Percentiles rank a stretch among this genome's conserved stretches.
Conservation (phyloP, 352 stramenopile species). For the Pythium rishiriense region DNA sequence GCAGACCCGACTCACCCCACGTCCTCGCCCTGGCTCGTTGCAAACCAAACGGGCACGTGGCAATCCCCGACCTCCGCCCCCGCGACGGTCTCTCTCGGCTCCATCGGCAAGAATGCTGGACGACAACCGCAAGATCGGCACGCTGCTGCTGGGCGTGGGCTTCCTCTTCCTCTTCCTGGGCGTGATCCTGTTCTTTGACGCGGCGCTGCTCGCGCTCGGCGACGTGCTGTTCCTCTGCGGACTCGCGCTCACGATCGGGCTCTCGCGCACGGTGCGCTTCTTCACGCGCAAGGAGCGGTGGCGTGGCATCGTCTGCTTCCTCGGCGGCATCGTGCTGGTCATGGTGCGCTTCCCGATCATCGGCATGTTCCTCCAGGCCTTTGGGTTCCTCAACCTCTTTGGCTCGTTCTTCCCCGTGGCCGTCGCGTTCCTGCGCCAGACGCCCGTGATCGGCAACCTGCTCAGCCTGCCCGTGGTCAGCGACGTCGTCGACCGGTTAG, state of each 20-base stretch:
- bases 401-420: conserved; percentile 96
- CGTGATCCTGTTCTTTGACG: conserved; percentile 94
- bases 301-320: conserved; percentile 93
- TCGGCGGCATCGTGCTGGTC: conserved; percentile 92
- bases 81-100: too few species aligned
- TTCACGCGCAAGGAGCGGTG: conserved; percentile 93
- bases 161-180: conserved; percentile 93
- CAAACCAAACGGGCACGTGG: conserved; percentile 19
- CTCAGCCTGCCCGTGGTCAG: conserved; percentile 86
- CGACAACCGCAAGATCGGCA: conserved; percentile 97
- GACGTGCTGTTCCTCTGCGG: conserved; percentile 94
- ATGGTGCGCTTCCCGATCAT: conserved; percentile 92
- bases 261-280: conserved; percentile 92
- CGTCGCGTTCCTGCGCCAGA: conserved; percentile 91
- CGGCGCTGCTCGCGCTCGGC: conserved; percentile 91
- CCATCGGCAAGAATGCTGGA: conserved; percentile 55
- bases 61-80: background rate
- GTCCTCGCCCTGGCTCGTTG: conserved; percentile 11
- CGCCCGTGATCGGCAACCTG: conserved; percentile 88
- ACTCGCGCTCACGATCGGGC: conserved; percentile 93
- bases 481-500: conserved; percentile 81
- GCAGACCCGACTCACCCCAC: background rate
- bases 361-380: conserved; percentile 93
- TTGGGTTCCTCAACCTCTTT: conserved; percentile 96
- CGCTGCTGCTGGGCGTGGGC: conserved; percentile 90